Base-by-base conservation (phyloP, 208 protist genomes). In the Trypanosoma mega region DNA sequence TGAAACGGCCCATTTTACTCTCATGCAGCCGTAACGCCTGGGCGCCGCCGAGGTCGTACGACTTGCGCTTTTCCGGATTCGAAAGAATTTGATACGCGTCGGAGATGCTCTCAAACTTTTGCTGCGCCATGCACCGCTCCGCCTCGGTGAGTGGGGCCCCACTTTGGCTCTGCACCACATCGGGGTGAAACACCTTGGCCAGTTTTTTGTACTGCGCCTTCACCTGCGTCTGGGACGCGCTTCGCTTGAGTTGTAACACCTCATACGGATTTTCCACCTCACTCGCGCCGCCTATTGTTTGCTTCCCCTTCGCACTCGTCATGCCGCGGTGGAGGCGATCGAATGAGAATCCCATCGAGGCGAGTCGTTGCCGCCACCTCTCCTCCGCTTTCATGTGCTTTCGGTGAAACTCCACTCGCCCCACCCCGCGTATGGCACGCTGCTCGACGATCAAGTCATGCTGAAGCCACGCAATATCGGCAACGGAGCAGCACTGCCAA, bases 201-300 rank as follows among this genome's bases (percentile, higher is more conserved):
- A 94, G 76, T 58, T 84, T 90, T 67, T 92, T 94, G 70, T 92
- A 94, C 72, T 90, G 74, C 34, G 72, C 63, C 72, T 91, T 92
- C 41, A 94, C 84, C 39, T 87, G 68, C 54, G 76, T 63, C 54
- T 63, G 46, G 16, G 72, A 85, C 21, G 88, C 82, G 11, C 68
- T 82, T 36, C 79, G 74, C n/a, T 72, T 67, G 27, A 94, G 75
- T 7, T 76, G 68, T 24, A 94, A 71, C 16, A 87, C 83, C 29
- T 90, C 77, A 58, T 94, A 94, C 2, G 85, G 88, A 65, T 87
- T 74, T 6, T 69, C 63, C 34, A 74, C 21, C 24, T 67, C 39
- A 0, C 68, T 54, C 30, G 14, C 57, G 12, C 4, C 30, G 18
- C 29, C 34, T 48, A 53, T 58, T 60, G 26, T 64, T 63, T 43